Conservation (phyloP, 2,329 filamentous ascomycete species). For the Ophiostoma pallidulum region DNA sequence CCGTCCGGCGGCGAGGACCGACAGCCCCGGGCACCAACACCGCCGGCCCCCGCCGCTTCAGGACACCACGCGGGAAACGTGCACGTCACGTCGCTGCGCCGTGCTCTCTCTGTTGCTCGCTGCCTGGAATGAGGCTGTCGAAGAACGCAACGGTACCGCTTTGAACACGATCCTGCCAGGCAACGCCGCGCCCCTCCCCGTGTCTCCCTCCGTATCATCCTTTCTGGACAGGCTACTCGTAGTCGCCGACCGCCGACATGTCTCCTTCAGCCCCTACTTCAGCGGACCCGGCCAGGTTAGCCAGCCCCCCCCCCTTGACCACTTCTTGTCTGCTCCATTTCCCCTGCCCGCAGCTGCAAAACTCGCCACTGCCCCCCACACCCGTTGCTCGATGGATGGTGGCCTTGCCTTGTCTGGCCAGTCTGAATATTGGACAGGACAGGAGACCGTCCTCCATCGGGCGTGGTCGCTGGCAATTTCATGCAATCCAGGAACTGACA, state of each 20-base stretch:
- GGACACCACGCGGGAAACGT: too few relatives aligned
- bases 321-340: background rate
- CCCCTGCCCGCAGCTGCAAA: background rate
- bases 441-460: background rate
- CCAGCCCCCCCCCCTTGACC: background rate
- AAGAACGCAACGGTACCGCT: too few relatives aligned
- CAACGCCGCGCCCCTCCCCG: too few relatives aligned
- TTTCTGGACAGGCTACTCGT: background rate
- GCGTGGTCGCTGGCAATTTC: background rate
- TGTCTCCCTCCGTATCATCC: too few relatives aligned
- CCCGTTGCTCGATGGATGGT: background rate
- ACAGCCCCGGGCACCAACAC: too few relatives aligned
- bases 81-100: too few relatives aligned
- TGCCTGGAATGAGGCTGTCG: background rate
- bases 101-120: background rate
- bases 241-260: conserved; percentile 7
- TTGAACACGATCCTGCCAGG: too few relatives aligned
- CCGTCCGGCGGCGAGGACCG: too few relatives aligned
- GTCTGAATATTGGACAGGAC: too few relatives aligned
- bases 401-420: too few relatives aligned
- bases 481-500: background rate
- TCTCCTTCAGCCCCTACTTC: conserved; percentile 5
- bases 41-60: too few relatives aligned
- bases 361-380: background rate
- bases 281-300: conserved; percentile 11